phyloP scores from a whole-genome alignment of 805 yeast genomes.

The Starmerella etchellsii region DNA sequence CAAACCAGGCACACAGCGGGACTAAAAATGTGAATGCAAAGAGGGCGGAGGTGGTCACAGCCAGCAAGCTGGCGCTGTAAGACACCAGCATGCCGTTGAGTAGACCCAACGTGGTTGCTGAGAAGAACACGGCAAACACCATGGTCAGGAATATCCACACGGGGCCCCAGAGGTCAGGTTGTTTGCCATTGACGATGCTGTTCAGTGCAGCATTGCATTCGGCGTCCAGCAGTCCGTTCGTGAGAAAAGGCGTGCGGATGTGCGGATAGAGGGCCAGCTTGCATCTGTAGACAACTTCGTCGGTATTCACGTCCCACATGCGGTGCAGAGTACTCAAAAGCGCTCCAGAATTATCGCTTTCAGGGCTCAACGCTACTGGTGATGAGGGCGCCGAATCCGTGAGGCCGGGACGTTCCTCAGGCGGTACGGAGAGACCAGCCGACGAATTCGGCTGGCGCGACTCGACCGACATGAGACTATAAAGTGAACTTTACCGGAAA shows the following conservation, averaged over 20 bases:
- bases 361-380: too few relatives aligned
- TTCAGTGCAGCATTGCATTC: conserved; percentile 14
- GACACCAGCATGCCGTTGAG: conserved; percentile 45
- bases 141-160: conserved; percentile 83
- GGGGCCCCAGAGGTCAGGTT: conserved; percentile 73
- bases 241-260: conserved; percentile 20
- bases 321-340: conserved; percentile 5
- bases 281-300: conserved; percentile 45
- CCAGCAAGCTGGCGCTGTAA: conserved; percentile 47
- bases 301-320: conserved; percentile 51
- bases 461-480: too few relatives aligned
- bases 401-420: too few relatives aligned
- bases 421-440: too few relatives aligned
- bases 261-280: conserved; percentile 45
- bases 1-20: conserved; percentile 45
- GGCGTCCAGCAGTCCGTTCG: conserved; percentile 19
- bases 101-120: conserved; percentile 56
- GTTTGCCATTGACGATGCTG: conserved; percentile 29
- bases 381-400: too few relatives aligned
- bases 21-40: conserved; percentile 62
- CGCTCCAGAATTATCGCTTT: too few relatives aligned
- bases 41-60: conserved; percentile 55
- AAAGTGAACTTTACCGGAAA: too few relatives aligned
- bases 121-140: conserved; percentile 58
- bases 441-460: too few relatives aligned